Base-by-base conservation (phyloP, 306 rosid genomes). In the Lathyrus sativus region DNA sequence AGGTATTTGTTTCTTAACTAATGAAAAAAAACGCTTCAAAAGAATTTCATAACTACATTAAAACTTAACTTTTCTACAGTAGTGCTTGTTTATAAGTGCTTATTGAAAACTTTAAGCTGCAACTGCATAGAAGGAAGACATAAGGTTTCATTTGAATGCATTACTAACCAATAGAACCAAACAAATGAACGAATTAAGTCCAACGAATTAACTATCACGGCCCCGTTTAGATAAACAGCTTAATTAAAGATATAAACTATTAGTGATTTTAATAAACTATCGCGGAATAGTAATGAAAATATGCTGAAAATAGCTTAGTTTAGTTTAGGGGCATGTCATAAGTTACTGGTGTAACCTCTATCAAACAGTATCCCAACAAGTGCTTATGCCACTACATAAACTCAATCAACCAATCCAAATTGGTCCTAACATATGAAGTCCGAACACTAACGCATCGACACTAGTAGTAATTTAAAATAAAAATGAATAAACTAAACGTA, bases 131-230 rank as follows among this genome's bases (percentile, higher is more conserved):
- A 59, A 60, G 65, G n/a, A n/a, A n/a, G n/a, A n/a, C n/a, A n/a
- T n/a, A n/a, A n/a, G n/a, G n/a, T n/a, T n/a, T n/a, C n/a, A n/a
- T n/a, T n/a, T n/a, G n/a, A n/a, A n/a, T n/a, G 8, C 12, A 11
- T 11, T 67, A 39, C 35, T 41, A 51, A 78, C 43, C 66, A 45
- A 43, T 2, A 62, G 2, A 73, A 42, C 12, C 4, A 65, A 9
- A 51, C 67, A 43, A 33, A 72, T 28, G 9, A 35, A 51, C 31
- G 58, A 51, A 9, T 9, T 50, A 46, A 67, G 46, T 42, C 35
- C 6, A 31, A 4, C 4, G 35, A 31, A 31, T 31, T 31, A 31
- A 31, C 35, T 31, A 31, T 31, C 5, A 4, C 35, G 35, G 35
- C 7, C 35, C 35, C 5, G 35, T 31, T 31, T 31, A 4, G 6